Evolutionary conservation across 73 alveolate genomes (phyloP).

Genomic region (Stentor coeruleus): DNA sequence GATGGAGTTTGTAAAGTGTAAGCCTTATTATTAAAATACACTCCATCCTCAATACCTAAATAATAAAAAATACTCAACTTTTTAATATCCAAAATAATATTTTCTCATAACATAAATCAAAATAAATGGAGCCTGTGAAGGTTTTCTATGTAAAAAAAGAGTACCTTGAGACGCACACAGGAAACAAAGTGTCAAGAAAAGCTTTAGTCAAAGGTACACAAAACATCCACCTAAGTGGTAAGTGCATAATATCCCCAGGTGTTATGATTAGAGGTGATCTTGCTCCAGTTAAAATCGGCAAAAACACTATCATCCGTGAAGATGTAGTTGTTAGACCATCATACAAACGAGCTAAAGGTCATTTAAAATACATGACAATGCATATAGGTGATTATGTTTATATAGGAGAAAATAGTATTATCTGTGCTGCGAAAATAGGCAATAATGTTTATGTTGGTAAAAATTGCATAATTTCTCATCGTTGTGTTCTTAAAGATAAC

Average conservation of each 20-base stretch:
- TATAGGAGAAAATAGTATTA: constrained; percentile 62
- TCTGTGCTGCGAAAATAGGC: constrained; percentile 65
- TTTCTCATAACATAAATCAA: background rate
- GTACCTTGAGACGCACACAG: constrained; percentile 16
- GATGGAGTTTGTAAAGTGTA: no score
- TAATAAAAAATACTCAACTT: no score
- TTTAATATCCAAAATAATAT: no score
- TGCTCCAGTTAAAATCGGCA: constrained; percentile 63
- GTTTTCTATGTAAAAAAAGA: constrained; percentile 13
- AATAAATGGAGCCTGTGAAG: constrained; percentile 22
- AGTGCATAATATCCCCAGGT: constrained; percentile 49
- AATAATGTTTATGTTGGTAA: constrained; percentile 77
- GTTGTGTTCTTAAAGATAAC: constrained; percentile 46
- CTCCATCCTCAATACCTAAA: no score
- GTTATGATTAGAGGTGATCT: constrained; percentile 72
- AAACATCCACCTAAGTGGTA: constrained; percentile 46
- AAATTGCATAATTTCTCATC: constrained; percentile 61
- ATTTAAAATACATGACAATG: constrained; percentile 34
- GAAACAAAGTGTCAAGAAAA: constrained; percentile 9
- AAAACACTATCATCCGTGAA: constrained; percentile 59
- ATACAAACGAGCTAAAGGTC: constrained; percentile 58
- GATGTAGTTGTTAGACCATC: constrained; percentile 72
- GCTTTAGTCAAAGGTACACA: constrained; percentile 42
- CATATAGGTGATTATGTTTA: constrained; percentile 74
- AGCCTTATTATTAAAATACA: no score